phyloP scores from a whole-genome alignment of 257 asterid species.

The Solanum neorickii region DNA sequence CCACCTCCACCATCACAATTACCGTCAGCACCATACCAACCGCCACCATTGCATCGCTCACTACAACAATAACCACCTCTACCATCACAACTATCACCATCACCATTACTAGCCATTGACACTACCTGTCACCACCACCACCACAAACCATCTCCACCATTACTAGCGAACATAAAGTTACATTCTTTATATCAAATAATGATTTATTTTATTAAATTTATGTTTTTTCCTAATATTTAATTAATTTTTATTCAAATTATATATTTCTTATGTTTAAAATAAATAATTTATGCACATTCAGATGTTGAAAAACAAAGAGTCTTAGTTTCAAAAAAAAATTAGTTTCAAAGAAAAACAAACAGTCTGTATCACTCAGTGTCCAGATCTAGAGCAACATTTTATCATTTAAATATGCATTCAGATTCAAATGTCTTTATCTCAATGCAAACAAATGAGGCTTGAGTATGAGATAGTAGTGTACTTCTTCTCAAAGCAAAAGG shows the following conservation, averaged over 20 bases:
- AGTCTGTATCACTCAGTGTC: too few relatives aligned
- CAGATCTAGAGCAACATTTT: neutral
- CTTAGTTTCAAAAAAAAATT: too few relatives aligned
- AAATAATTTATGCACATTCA: neutral
- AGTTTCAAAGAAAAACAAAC: too few relatives aligned
- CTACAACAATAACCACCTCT: neutral
- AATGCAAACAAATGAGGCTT: neutral
- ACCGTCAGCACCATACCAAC: neutral
- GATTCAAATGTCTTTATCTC: neutral
- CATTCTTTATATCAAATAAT: neutral
- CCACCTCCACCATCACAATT: neutral
- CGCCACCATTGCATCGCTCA: neutral
- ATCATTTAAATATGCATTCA: neutral
- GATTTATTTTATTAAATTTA: neutral
- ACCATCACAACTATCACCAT: neutral
- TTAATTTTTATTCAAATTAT: neutral
- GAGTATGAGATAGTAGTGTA: neutral
- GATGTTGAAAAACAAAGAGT: neutral
- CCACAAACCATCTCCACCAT: neutral
- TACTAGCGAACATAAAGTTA: neutral
- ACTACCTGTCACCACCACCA: neutral
- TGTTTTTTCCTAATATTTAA: neutral
- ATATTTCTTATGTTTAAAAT: neutral
- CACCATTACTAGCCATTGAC: neutral
- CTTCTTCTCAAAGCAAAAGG: neutral